These are phyloP conservation scores for Boletales sp. DNA, from an alignment of 768 basidiomycete genomes.

Conservation along the genomic window DNA sequence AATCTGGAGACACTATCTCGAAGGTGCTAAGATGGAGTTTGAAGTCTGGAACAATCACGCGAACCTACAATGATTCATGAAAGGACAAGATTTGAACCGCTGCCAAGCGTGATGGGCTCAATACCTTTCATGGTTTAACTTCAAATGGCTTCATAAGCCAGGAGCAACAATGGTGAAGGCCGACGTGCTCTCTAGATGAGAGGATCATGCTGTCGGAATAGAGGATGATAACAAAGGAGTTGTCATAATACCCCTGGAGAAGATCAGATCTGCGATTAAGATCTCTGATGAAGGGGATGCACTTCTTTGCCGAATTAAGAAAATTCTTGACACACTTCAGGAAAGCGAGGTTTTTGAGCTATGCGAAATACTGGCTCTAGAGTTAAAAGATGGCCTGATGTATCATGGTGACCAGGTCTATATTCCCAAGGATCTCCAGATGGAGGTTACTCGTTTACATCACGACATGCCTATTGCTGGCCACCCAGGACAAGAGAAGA, in stretches of 20 bases:
- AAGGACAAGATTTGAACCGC: conserved; percentile 35
- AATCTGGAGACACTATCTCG: not conserved
- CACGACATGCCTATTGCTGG: not conserved
- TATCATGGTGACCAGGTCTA: too few species aligned
- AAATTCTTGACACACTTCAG: too few species aligned
- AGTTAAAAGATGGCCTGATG: too few species aligned
- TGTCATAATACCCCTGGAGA: not conserved
- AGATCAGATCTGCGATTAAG: not conserved
- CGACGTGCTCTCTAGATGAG: not conserved
- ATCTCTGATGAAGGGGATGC: too few species aligned
- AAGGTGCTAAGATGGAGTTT: not conserved
- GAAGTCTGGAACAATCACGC: not conserved
- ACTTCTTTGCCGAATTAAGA: too few species aligned
- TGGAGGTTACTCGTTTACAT: too few species aligned
- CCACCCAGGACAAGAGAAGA: not conserved
- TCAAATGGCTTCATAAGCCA: too few species aligned
- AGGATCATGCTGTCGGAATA: not conserved
- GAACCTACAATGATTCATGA: too few species aligned
- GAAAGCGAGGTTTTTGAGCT: too few species aligned
- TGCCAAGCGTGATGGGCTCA: conserved; percentile 32
- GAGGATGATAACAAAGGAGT: conserved; percentile 1
- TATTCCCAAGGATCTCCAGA: too few species aligned
- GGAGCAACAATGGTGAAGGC: not conserved
- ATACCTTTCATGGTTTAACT: not conserved
- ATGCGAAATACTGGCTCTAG: too few species aligned